phyloP scores from a whole-genome alignment of 2,329 filamentous ascomycete genomes.

The Ophiostoma perfectum region DNA sequence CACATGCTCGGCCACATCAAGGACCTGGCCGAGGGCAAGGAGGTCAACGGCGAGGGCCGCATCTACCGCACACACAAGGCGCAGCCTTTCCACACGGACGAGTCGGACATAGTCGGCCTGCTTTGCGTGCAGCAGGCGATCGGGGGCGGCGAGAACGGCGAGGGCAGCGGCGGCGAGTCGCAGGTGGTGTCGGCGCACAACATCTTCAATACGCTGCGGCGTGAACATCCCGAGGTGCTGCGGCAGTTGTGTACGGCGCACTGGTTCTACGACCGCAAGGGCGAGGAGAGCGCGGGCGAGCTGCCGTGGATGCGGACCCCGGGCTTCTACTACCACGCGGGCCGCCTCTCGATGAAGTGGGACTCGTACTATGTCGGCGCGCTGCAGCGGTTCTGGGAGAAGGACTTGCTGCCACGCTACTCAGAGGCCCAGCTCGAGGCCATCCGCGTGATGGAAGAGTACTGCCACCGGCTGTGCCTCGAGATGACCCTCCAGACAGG shows the following conservation, averaged over 20 bases:
- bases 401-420: background rate
- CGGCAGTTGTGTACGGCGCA: background rate
- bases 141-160: background rate
- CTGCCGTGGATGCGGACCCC: background rate
- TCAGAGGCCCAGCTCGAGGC: background rate
- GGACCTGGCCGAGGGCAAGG: conserved; percentile 6
- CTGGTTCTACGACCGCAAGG: background rate
- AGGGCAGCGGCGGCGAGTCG: conserved; percentile 8
- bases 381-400: conserved; percentile 3
- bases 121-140: conserved; percentile 4
- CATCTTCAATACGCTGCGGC: background rate
- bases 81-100: background rate
- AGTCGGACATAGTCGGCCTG: background rate
- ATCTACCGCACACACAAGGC: conserved; percentile 6
- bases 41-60: conserved; percentile 6
- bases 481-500: conserved; percentile 4
- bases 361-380: background rate
- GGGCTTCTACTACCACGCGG: background rate
- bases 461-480: conserved; percentile 3
- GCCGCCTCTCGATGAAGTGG: conserved; percentile 4
- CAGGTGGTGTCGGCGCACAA: background rate
- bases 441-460: background rate
- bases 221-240: background rate
- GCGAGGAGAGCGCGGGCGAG: background rate
- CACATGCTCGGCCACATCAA: conserved; percentile 1